Evolutionary conservation across 495 filamentous ascomycete species (phyloP).

Genomic region (Penicillium canescens): DNA sequence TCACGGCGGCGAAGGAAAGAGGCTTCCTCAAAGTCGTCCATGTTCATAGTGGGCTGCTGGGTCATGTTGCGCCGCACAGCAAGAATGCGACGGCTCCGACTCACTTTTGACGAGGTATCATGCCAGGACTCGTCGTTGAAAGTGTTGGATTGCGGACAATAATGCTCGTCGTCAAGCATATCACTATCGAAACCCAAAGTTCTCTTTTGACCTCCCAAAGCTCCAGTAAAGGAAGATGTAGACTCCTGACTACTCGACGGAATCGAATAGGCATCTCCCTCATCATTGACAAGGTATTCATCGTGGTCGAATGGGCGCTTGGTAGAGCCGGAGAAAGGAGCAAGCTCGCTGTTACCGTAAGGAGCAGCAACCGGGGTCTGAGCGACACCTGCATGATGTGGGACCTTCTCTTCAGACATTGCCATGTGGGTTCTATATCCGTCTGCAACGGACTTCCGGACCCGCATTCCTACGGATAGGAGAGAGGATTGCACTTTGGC

Average conservation of each 20-base stretch:
- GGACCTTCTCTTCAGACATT: conserved; percentile 27
- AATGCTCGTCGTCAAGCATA: conserved; percentile 49
- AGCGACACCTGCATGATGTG: conserved; percentile 21
- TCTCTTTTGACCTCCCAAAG: conserved; percentile 23
- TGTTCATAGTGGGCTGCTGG: conserved; percentile 23
- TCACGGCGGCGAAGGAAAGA: conserved; percentile 42
- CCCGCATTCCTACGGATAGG: conserved; percentile 85
- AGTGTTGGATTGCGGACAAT: conserved; percentile 1
- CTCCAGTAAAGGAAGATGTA: conserved; percentile 4
- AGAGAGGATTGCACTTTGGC: conserved; percentile 71
- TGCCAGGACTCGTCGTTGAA: not conserved
- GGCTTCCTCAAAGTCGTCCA: conserved; percentile 48
- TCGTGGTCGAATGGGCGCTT: conserved; percentile 40
- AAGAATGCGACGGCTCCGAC: conserved; percentile 33
- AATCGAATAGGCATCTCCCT: conserved; percentile 43
- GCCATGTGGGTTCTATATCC: conserved; percentile 74
- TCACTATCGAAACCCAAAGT: conserved; percentile 39
- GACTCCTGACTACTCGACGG: conserved; percentile 50
- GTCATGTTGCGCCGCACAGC: conserved; percentile 11
- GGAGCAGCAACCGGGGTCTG: conserved; percentile 13
- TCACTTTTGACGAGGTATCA: conserved; percentile 18
- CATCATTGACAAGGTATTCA: conserved; percentile 29
- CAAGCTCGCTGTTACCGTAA: conserved; percentile 50
- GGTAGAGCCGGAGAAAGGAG: conserved; percentile 75
- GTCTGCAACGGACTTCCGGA: conserved; percentile 87